Base-by-base conservation (phyloP, 2,329 filamentous ascomycete species). In the Zarea fungicola region DNA sequence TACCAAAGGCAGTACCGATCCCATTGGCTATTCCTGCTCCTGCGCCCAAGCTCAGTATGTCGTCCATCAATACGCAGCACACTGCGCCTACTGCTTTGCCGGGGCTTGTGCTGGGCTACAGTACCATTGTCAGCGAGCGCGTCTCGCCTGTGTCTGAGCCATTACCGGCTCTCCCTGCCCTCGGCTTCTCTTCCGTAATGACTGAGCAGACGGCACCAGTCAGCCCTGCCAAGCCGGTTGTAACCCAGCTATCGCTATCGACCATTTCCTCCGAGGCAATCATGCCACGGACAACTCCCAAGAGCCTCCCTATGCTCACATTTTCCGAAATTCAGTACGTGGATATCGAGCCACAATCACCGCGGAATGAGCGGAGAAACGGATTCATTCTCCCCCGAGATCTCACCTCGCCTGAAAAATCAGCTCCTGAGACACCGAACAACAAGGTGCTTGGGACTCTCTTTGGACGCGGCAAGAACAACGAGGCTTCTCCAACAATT, bases 321-420 rank as follows among this genome's bases (percentile, higher is more conserved):
- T 53, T 62, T 31, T 61, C 56, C 13, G 41, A 65, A 1, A 67
- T 78, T 35, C 66, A 69, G 49, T 70, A 71, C 4, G 60, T 76
- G 7, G 69, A 74, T 46, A 76, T 70, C 4, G 67, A 71, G 41
- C 75, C 73, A 6, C 55, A 71, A n/a, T 64, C 67, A 34, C 68
- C 71, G 19, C 72, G 73, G 50, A 80, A 72, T 55, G 76, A 75
- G 1, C 75, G 72, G 64, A 69, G 77, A 50, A 73, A 80, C 54
- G 80, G 65, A 1, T 78, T 83, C 53, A 76, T 83, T 50, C 70
- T 83, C 19, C 74, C 79, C 1, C 70, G 69, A 16, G 76, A 78
- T 34, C 59, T 65, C 47, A 58, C 61, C 14, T 60, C 60, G 9
- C 57, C 62, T 9, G 22, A 58, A 57, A 25, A 56, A 61, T n/a